Conservation (phyloP, 352 stramenopile species). For the Blastocystis sp. region DNA sequence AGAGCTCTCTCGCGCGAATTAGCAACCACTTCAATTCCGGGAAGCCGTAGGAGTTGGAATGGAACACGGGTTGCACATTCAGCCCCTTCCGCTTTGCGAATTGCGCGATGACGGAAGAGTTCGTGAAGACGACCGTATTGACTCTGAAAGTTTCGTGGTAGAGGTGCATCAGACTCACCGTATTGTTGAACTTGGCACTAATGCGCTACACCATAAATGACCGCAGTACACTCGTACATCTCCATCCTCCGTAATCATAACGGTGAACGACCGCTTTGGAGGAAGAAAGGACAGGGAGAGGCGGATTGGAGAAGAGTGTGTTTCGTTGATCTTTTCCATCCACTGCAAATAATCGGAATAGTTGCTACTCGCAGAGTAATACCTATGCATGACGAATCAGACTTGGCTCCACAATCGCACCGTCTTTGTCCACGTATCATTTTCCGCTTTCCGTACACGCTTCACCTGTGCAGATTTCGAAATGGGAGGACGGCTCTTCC, state of each 20-base stretch:
- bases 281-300: too few species aligned
- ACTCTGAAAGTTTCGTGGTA: neutral
- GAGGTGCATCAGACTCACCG: neutral
- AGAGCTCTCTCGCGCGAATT: neutral
- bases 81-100: neutral
- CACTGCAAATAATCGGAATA: too few species aligned
- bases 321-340: too few species aligned
- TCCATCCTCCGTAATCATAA: neutral
- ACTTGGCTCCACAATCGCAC: too few species aligned
- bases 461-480: too few species aligned
- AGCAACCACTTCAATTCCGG: neutral
- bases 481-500: too few species aligned
- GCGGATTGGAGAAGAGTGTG: too few species aligned
- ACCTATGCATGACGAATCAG: too few species aligned
- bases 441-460: too few species aligned
- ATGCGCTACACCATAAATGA: neutral
- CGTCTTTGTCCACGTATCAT: too few species aligned
- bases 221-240: neutral
- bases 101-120: neutral
- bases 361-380: too few species aligned
- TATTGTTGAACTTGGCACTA: neutral
- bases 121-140: neutral
- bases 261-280: neutral
- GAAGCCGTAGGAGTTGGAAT: neutral
- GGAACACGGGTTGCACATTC: neutral